Conservation (phyloP, 192 early-diverging fungal species). For the Allomyces macrogynus region DNA sequence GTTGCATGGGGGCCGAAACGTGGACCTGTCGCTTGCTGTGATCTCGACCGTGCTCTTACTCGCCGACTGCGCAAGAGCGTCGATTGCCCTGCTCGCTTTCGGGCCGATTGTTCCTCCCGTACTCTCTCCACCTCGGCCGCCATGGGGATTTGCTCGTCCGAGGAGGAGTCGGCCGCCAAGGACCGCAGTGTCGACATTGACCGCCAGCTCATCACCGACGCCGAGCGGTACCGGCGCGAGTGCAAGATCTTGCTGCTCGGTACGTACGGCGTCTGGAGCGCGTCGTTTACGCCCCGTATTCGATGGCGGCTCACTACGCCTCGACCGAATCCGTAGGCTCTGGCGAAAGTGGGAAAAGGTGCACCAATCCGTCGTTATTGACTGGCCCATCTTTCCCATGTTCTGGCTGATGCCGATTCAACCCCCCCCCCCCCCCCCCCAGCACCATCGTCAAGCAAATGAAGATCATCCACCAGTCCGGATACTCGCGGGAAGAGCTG, state of each 20-base stretch:
- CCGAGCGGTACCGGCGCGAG: neutral
- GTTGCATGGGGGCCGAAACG: too few species aligned
- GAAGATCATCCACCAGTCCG: conserved; percentile 91
- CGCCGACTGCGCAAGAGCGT: too few species aligned
- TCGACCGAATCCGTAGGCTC: conserved; percentile 1
- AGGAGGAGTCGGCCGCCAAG: neutral
- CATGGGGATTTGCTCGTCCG: neutral
- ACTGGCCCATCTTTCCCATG: too few species aligned
- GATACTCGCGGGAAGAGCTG: conserved; percentile 73
- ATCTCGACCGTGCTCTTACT: too few species aligned
- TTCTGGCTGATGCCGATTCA: too few species aligned
- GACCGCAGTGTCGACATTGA: neutral
- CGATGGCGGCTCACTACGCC: too few species aligned
- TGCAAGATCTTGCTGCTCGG: conserved; percentile 1
- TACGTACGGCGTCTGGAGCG: too few species aligned
- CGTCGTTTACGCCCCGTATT: too few species aligned
- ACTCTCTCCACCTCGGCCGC: neutral
- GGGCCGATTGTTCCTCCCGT: too few species aligned
- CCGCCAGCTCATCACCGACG: neutral
- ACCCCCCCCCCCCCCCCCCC: too few species aligned
- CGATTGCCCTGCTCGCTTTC: too few species aligned
- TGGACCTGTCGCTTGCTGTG: too few species aligned
- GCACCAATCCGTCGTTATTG: conserved; percentile 13
- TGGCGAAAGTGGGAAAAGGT: conserved; percentile 29
- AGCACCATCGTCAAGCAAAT: conserved; percentile 44